Evolutionary conservation across 2,329 filamentous ascomycete species (phyloP), one percentile per base, ranked within the genome.

Genomic region (Cyanodermella asteris): DNA sequence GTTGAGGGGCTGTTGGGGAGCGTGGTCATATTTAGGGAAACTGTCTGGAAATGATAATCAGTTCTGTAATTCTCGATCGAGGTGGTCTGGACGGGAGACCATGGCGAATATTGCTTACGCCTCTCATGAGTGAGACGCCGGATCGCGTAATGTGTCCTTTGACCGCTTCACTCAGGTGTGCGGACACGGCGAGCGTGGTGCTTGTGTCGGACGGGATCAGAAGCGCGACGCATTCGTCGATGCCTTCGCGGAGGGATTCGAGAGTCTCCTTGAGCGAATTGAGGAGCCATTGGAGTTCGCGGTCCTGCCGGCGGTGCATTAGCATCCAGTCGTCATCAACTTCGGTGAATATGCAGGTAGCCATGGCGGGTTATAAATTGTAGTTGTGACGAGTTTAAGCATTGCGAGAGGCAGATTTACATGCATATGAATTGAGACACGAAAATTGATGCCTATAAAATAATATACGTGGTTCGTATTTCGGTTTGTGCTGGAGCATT

Each of bases 101-200:
- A n/a, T n/a, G n/a, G n/a, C n/a, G n/a, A n/a, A n/a, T n/a, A n/a
- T n/a, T n/a, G 60, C 71, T 38, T 57, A 82, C 77, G 36, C 81
- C 84, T 46, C 91, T 91, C 34, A 91, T 73, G 34, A 97, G 73
- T 25, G 74, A 69, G n/a, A 78, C 78, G 19, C 87, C 87, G 18
- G 91, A 68, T 27, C 87, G 68, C 1, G 84, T 94, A 31, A 94
- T 67, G 38, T 80, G 77, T 11, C 87, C 87, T 48, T 97, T 97
- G 33, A 94, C 70, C 36, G 65, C 69, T 53, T 97, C 87, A 28
- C 78, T 84, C 28, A 82, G 67, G 28, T 74, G 64, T 9, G 82
- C 90, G 32, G 76, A 87, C 36, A 97, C 62, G 16, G 87, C 82
- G 15, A 97, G 65, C 1, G 84, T 97, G 38, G 72, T 82, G 6